Conservation (phyloP, 1,284 basidiomycete genomes). For the Coriolopsis trogii region DNA sequence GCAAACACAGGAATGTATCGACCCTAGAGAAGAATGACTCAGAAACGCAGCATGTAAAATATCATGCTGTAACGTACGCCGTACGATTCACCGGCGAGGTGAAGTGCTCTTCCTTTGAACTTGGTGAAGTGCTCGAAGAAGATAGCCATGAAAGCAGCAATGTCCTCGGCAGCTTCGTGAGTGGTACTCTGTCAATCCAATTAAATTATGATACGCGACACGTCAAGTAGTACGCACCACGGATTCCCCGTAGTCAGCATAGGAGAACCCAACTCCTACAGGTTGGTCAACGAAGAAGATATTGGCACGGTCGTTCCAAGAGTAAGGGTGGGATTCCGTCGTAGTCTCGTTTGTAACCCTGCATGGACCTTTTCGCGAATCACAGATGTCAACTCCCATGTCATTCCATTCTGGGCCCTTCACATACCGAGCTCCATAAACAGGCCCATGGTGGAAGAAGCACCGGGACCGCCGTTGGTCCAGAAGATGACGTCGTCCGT, state of each 20-base stretch:
- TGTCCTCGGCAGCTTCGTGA: constrained; percentile 70
- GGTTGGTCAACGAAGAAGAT: constrained; percentile 75
- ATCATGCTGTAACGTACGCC: constrained; percentile 45
- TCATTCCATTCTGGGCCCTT: background rate
- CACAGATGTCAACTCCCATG: background rate
- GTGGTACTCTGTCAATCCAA: constrained; percentile 46
- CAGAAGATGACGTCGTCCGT: constrained; percentile 67
- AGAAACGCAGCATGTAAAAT: too few species aligned
- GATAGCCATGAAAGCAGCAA: constrained; percentile 72
- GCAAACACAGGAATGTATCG: constrained; percentile 87
- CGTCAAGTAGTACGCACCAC: constrained; percentile 40
- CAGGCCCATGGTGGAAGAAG: constrained; percentile 59
- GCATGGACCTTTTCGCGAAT: constrained; percentile 33
- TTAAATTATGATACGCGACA: background rate
- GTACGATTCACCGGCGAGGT: constrained; percentile 71
- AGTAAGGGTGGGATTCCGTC: constrained; percentile 53
- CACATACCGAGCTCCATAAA: constrained; percentile 64
- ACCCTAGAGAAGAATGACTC: too few species aligned
- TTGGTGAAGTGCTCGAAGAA: constrained; percentile 76
- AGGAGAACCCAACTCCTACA: constrained; percentile 68
- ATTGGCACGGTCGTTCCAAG: constrained; percentile 73
- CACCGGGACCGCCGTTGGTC: constrained; percentile 63
- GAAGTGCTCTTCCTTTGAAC: constrained; percentile 68
- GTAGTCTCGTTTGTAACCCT: constrained; percentile 42
- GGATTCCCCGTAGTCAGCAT: constrained; percentile 69